phyloP scores from a whole-genome alignment of 768 basidiomycete species.

The Mycena latifolia region DNA sequence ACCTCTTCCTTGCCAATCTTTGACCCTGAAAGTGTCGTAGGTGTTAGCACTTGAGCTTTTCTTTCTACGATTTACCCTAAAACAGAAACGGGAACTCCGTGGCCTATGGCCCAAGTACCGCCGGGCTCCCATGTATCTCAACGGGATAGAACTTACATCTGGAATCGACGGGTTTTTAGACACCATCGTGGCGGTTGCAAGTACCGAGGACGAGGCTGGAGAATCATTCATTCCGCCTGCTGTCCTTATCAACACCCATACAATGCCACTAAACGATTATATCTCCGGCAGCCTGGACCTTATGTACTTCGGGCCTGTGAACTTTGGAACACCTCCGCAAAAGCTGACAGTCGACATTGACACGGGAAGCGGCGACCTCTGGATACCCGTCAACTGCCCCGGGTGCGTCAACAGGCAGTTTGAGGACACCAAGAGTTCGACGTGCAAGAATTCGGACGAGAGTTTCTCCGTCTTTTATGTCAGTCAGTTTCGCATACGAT shows the following conservation, averaged over 20 bases:
- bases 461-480: conserved; percentile 62
- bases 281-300: conserved; percentile 35
- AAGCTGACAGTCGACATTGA: conserved; percentile 70
- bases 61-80: not conserved
- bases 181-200: not conserved
- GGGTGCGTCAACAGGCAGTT: conserved; percentile 56
- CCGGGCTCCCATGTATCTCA: conserved; percentile 10
- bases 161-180: conserved; percentile 6
- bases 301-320: conserved; percentile 58
- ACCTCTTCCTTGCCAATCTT: conserved; percentile 17
- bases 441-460: conserved; percentile 49
- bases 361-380: conserved; percentile 39
- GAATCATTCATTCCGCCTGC: conserved; percentile 38
- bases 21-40: conserved; percentile 1
- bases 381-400: conserved; percentile 42
- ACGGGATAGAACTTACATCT: not conserved
- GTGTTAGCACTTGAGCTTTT: not conserved
- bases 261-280: conserved; percentile 26
- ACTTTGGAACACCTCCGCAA: conserved; percentile 65
- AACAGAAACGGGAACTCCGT: conserved; percentile 15
- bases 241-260: conserved; percentile 20
- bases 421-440: conserved; percentile 52
- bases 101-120: conserved; percentile 14
- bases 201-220: conserved; percentile 13
- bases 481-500: conserved; percentile 11